A percentile compares a stretch with the other conserved stretches of the same genome.
Conservation (phyloP, 768 basidiomycete genomes). For the Termitomyces sp. region DNA sequence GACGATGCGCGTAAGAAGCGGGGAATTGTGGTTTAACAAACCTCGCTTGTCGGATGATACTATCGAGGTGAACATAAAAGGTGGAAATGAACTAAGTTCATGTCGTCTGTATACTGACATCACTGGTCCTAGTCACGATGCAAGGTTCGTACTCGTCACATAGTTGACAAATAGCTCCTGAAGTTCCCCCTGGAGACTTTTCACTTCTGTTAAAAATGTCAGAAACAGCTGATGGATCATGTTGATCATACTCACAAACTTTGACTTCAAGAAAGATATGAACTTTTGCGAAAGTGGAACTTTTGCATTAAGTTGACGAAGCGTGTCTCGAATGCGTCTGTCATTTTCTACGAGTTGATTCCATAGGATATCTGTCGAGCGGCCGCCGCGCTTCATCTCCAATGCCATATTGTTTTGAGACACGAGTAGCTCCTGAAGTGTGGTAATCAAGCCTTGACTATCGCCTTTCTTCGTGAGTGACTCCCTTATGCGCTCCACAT, state of each 20-base stretch:
- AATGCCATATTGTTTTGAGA: conserved; percentile 11
- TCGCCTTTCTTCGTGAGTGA: conserved; percentile 10
- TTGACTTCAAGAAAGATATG: conserved; percentile 12
- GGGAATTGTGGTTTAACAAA: not conserved
- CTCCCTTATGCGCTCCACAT: conserved; percentile 9
- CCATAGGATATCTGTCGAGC: conserved; percentile 12
- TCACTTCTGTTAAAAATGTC: not conserved
- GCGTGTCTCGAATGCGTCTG: conserved; percentile 12
- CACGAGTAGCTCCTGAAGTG: not conserved
- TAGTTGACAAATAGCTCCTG: not conserved
- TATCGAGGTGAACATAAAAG: not conserved
- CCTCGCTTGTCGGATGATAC: no score
- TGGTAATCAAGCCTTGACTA: conserved; percentile 7
- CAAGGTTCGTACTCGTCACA: not conserved
- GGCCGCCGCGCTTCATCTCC: conserved; percentile 14
- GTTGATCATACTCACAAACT: conserved; percentile 9
- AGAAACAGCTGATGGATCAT: not conserved
- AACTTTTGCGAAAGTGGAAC: conserved; percentile 14
- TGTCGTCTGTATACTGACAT: not conserved
- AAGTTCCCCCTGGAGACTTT: not conserved
- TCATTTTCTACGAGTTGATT: conserved; percentile 15
- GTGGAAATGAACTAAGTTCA: not conserved
- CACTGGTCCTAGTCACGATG: not conserved
- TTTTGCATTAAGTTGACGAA: conserved; percentile 12
- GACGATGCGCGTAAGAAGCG: not conserved